A percentile compares a stretch with the other conserved stretches of the same genome.
Evolutionary conservation across 129 eudicot species (phyloP).

Genomic region (Saussurea involucrata): DNA sequence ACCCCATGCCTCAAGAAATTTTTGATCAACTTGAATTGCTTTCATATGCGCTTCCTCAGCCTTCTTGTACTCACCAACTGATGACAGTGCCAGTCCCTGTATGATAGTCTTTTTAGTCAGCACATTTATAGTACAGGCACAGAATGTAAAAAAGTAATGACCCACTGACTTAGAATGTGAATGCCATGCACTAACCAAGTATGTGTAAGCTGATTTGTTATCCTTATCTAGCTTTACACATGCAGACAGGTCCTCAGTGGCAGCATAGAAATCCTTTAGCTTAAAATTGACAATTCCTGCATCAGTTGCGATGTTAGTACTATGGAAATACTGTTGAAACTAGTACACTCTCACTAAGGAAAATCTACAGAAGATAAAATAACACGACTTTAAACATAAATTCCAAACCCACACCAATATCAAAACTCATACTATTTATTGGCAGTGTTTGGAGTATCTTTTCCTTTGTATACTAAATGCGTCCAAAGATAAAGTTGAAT

Average conservation of each 20-base stretch:
- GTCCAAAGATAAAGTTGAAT: not conserved
- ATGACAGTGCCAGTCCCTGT: conserved; percentile 84
- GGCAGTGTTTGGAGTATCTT: not conserved
- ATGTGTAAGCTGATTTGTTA: conserved; percentile 93
- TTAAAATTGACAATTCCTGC: conserved; percentile 95
- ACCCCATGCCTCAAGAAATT: conserved; percentile 86
- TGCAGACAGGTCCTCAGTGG: conserved; percentile 78
- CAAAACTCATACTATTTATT: not conserved
- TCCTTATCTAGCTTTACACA: conserved; percentile 79
- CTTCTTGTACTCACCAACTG: conserved; percentile 73
- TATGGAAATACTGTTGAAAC: not conserved
- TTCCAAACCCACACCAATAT: not conserved
- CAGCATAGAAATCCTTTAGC: conserved; percentile 84
- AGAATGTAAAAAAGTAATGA: conserved; percentile 6
- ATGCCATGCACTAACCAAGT: conserved; percentile 63
- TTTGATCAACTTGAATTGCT: conserved; percentile 70
- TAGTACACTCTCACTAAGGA: not conserved
- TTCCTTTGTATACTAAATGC: not conserved
- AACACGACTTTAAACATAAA: not conserved
- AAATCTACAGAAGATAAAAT: not conserved
- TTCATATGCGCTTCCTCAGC: conserved; percentile 91
- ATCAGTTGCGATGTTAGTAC: conserved; percentile 19
- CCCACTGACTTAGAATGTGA: conserved; percentile 1
- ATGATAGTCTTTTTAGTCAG: conserved; percentile 5
- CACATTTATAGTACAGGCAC: conserved; percentile 1